Evolutionary conservation across 768 basidiomycete species (phyloP).

Genomic region (Mycena vulgaris): DNA sequence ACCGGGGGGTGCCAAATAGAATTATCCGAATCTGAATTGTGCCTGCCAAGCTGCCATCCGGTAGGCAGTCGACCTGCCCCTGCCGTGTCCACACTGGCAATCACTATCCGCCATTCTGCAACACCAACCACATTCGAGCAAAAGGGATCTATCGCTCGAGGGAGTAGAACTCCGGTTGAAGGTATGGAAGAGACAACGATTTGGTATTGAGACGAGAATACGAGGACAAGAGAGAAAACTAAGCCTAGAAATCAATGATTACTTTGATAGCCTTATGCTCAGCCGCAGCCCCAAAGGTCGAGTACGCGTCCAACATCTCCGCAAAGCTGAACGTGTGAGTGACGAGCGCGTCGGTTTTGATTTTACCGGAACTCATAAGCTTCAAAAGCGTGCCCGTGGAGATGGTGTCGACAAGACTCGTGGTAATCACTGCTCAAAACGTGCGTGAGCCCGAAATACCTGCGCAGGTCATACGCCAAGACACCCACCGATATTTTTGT

Average conservation of each 20-base stretch:
- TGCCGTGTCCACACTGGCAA: too few relatives aligned
- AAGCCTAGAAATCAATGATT: slow-evolving; percentile 41
- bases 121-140: too few relatives aligned
- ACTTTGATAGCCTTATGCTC: slow-evolving; percentile 43
- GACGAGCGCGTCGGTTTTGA: slow-evolving; percentile 33
- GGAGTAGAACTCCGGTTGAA: too few relatives aligned
- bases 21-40: too few relatives aligned
- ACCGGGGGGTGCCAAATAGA: too few relatives aligned
- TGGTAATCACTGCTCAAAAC: slow-evolving; percentile 37
- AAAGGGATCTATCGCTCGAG: too few relatives aligned
- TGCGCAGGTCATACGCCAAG: neutral
- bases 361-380: slow-evolving; percentile 40
- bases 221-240: too few relatives aligned
- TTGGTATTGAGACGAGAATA: too few relatives aligned
- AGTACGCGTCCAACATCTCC: slow-evolving; percentile 40
- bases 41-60: too few relatives aligned
- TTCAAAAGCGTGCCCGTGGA: slow-evolving; percentile 40
- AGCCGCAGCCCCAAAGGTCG: slow-evolving; percentile 39
- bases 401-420: slow-evolving; percentile 42
- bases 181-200: too few relatives aligned
- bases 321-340: slow-evolving; percentile 42
- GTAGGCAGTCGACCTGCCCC: too few relatives aligned
- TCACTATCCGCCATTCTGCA: too few relatives aligned
- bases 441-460: slow-evolving; percentile 1
- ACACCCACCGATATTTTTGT: slow-evolving; percentile 33